Base-by-base conservation (phyloP, 768 basidiomycete genomes). In the Pleurotus platypus region DNA sequence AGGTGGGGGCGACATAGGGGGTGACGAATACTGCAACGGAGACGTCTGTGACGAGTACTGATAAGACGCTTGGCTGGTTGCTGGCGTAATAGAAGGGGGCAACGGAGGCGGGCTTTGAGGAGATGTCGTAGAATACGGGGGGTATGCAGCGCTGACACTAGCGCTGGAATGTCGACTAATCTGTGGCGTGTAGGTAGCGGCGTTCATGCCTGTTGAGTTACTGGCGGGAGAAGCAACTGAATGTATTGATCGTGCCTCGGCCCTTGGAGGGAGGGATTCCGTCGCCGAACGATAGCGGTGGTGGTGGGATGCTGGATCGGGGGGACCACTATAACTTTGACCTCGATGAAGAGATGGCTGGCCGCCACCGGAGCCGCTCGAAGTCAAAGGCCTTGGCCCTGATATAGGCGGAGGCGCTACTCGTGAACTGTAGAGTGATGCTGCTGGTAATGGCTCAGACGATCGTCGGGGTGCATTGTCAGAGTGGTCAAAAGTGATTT, bases 381-480 rank as follows among this genome's bases (percentile, higher is more conserved):
- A 39, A 54, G 51, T 18, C 18, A 38, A 54, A 18, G 51, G 51
- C n/a, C 42, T 45, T 42, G 35, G 51, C 12, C 51, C 51, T 22
- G 18, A 37, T 11, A 42, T 20, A 6, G 37, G 51, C 18, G 22
- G 35, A 13, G 35, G 18, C 9, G 39, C 51, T 8, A 26, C 39
- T 22, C 51, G 51, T 5, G 37, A 22, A 26, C 39, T 42, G 24
- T 54, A 54, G 12, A 54, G 26, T 2, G 51, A 54, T 12, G 20
- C 11, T 42, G 51, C 13, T 1, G 51, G 13, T 22, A 40, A 37
- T 7, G 39, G 5, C 13, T 13, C 39, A 40, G n/a, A 9, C 5
- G 22, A 20, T n/a, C 37, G 37, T 18, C 51, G 22, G 5, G 51
- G 51, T 35, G 13, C 26, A 30, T 51, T 51, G 7, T 13, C 49